Percentiles rank a stretch among this genome's conserved stretches.
Evolutionary conservation across 306 rosid species (phyloP).

Genomic region (Glycine latifolia): DNA sequence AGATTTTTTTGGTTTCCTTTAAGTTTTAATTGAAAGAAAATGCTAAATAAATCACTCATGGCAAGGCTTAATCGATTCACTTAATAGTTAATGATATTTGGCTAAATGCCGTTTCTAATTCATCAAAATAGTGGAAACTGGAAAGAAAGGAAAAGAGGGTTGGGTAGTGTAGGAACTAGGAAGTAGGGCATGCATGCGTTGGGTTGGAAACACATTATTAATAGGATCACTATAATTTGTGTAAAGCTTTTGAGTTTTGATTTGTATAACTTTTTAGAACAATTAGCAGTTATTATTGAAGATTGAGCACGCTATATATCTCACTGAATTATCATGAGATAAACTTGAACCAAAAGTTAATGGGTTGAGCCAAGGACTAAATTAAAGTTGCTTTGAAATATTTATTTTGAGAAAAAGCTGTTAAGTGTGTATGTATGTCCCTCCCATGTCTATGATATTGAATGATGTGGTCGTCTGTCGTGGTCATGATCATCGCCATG

Average conservation of each 20-base stretch:
- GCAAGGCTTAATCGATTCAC: too few relatives aligned
- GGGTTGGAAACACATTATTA: slow-evolving; percentile 10
- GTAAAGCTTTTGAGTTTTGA: too few relatives aligned
- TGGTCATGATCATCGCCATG: slow-evolving; percentile 34
- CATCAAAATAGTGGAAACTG: too few relatives aligned
- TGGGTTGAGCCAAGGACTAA: not conserved
- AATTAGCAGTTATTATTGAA: slow-evolving; percentile 1
- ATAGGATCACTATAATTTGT: not conserved
- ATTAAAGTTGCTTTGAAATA: slow-evolving; percentile 43
- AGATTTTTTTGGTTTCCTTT: too few relatives aligned
- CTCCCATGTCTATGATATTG: slow-evolving; percentile 1
- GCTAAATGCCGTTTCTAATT: not conserved
- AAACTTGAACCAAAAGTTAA: not conserved
- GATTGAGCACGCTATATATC: not conserved
- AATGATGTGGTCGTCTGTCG: slow-evolving; percentile 49
- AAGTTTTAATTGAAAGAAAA: too few relatives aligned
- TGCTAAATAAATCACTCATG: too few relatives aligned
- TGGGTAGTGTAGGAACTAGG: too few relatives aligned
- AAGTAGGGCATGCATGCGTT: not conserved
- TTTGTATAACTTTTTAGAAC: not conserved
- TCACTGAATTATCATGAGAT: not conserved
- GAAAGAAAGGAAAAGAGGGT: too few relatives aligned
- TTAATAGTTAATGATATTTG: not conserved
- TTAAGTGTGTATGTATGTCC: too few relatives aligned
- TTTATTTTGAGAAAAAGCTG: too few relatives aligned